These are phyloP conservation scores for Tricholoma matsutake DNA, from an alignment of 768 basidiomycete species.

Conservation along the genomic window DNA sequence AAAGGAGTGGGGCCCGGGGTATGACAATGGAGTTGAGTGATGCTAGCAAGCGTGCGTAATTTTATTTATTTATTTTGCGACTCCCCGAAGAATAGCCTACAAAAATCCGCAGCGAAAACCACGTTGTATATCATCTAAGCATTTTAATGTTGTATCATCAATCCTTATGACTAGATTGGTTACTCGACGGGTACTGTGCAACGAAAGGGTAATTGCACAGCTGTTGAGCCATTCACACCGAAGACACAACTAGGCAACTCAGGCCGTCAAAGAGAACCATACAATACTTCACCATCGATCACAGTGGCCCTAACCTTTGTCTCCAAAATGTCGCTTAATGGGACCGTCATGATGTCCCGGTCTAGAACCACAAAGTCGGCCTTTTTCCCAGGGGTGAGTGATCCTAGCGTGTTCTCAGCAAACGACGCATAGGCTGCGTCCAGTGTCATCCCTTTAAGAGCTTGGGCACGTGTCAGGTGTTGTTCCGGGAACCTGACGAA, in stretches of 20 bases:
- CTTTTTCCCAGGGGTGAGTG: constrained; percentile 70
- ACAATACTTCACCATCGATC: constrained; percentile 68
- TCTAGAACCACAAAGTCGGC: constrained; percentile 89
- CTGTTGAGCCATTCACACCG: too few relatives aligned
- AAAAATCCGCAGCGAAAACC: too few relatives aligned
- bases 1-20: too few relatives aligned
- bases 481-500: constrained; percentile 69
- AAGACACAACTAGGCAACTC: not conserved
- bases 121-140: too few relatives aligned
- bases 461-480: constrained; percentile 74
- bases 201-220: too few relatives aligned
- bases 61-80: too few relatives aligned
- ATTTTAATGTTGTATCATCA: too few relatives aligned
- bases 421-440: constrained; percentile 90
- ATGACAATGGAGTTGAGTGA: too few relatives aligned
- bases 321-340: constrained; percentile 55
- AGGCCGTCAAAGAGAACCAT: constrained; percentile 37
- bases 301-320: constrained; percentile 71
- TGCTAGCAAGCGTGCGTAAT: too few relatives aligned
- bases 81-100: too few relatives aligned
- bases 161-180: too few relatives aligned
- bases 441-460: constrained; percentile 87
- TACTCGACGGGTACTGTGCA: too few relatives aligned
- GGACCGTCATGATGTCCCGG: constrained; percentile 72
- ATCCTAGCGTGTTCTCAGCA: constrained; percentile 66